Evolutionary conservation across 495 filamentous ascomycete species (phyloP).

Genomic region (Lophiostoma macrostomum): DNA sequence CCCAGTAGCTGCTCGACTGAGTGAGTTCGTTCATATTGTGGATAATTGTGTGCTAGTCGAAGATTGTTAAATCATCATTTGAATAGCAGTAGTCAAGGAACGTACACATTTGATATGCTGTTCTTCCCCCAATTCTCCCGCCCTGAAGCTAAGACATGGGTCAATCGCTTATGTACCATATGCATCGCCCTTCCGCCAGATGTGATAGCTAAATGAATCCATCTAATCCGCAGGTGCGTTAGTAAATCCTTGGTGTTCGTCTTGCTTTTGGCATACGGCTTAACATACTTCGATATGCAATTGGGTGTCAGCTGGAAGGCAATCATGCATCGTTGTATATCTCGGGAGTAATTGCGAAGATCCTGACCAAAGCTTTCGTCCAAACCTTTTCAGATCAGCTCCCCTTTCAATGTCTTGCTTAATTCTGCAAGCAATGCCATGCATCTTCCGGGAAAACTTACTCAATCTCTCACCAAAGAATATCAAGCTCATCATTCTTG

Average conservation of each 20-base stretch:
- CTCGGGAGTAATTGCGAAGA: background rate
- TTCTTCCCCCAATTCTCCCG: background rate
- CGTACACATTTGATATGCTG: background rate
- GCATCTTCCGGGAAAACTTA: background rate
- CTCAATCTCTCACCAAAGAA: background rate
- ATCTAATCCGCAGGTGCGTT: background rate
- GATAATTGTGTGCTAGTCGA: background rate
- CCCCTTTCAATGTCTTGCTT: too few species aligned
- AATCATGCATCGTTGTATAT: background rate
- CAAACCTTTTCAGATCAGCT: too few species aligned
- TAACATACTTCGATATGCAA: background rate
- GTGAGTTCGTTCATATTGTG: background rate
- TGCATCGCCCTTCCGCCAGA: background rate
- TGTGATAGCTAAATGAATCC: background rate
- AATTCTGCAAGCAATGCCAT: background rate
- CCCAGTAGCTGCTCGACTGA: background rate
- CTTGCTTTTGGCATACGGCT: background rate
- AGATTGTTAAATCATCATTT: background rate
- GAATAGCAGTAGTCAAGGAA: background rate
- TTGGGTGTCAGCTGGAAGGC: background rate
- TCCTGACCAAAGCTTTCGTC: background rate
- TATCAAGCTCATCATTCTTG: background rate
- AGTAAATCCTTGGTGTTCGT: too few species aligned
- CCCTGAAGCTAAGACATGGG: background rate
- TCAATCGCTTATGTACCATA: background rate